Conservation (phyloP, 2,329 filamentous ascomycete genomes). For the Xylaria sp. region DNA sequence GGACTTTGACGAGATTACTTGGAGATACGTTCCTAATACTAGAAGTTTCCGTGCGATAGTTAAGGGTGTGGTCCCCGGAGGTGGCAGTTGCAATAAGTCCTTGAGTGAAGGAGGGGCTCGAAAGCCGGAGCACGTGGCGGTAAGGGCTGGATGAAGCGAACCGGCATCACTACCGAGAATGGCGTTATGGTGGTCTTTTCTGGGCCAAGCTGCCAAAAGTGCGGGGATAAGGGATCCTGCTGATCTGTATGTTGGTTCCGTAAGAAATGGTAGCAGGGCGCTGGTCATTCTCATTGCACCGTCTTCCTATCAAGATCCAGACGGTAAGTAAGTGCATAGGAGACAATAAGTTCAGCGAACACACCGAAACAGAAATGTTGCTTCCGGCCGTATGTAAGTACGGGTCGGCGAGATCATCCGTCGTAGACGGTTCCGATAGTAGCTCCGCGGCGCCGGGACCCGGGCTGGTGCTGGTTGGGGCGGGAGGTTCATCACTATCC, state of each 20-base stretch:
- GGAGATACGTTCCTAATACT: conserved; percentile 27
- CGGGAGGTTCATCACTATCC: not conserved
- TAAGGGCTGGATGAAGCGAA: conserved; percentile 31
- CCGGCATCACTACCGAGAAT: conserved; percentile 27
- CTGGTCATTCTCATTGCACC: not conserved
- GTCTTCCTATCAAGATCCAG: not conserved
- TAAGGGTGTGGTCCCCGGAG: conserved; percentile 19
- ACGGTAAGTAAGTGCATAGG: not conserved
- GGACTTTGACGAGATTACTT: conserved; percentile 26
- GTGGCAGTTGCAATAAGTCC: conserved; percentile 29
- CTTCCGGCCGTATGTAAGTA: not conserved
- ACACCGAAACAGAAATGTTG: conserved; percentile 8
- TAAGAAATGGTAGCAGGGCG: conserved; percentile 15
- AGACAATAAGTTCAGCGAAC: not conserved
- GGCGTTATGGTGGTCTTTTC: conserved; percentile 23
- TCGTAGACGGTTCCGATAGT: not conserved
- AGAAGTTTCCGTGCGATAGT: conserved; percentile 31
- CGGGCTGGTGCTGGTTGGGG: not conserved
- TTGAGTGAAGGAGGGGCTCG: conserved; percentile 20
- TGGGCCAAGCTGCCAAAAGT: conserved; percentile 32
- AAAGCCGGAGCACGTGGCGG: conserved; percentile 29
- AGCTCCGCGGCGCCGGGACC: not conserved
- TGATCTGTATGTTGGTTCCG: conserved; percentile 5
- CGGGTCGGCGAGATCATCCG: not conserved
- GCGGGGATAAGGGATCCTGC: conserved; percentile 21